phyloP scores from a whole-genome alignment of 257 asterid genomes.

The Dorcoceras hygrometricum region DNA sequence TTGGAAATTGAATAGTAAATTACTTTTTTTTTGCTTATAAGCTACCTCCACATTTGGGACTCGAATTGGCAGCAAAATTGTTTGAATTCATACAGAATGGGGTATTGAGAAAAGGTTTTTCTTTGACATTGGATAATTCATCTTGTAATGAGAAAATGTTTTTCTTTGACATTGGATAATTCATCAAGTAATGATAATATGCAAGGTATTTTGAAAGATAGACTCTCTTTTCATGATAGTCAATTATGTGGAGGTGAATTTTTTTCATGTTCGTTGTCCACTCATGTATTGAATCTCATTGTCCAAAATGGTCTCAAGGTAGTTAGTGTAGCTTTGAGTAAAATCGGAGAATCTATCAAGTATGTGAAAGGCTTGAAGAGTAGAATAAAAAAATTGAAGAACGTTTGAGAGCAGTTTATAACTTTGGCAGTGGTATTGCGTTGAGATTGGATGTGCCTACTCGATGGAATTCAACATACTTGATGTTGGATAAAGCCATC shows the following conservation, averaged over 20 bases:
- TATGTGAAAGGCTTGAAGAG: constrained; percentile 9
- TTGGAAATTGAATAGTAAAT: neutral
- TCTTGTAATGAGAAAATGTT: neutral
- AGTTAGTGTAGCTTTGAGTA: neutral
- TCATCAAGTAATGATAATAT: neutral
- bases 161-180: neutral
- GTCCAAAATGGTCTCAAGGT: constrained; percentile 2
- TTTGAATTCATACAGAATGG: neutral
- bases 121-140: neutral
- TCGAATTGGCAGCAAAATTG: neutral
- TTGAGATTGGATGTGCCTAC: too few relatives aligned
- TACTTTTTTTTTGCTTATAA: neutral
- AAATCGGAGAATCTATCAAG: constrained; percentile 14
- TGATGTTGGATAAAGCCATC: too few relatives aligned
- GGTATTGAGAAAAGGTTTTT: neutral
- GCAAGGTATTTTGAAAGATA: constrained; percentile 2
- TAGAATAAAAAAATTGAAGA: constrained; percentile 7
- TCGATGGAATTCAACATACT: too few relatives aligned
- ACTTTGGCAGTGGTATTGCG: too few relatives aligned
- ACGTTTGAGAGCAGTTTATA: neutral
- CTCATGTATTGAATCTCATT: constrained; percentile 12
- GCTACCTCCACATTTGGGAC: neutral
- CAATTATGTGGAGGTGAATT: constrained; percentile 6
- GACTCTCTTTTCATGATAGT: neutral
- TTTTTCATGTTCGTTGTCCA: constrained; percentile 2